Conservation (phyloP, 2,329 filamentous ascomycete genomes). For the Calonectria pseudoreteaudii region DNA sequence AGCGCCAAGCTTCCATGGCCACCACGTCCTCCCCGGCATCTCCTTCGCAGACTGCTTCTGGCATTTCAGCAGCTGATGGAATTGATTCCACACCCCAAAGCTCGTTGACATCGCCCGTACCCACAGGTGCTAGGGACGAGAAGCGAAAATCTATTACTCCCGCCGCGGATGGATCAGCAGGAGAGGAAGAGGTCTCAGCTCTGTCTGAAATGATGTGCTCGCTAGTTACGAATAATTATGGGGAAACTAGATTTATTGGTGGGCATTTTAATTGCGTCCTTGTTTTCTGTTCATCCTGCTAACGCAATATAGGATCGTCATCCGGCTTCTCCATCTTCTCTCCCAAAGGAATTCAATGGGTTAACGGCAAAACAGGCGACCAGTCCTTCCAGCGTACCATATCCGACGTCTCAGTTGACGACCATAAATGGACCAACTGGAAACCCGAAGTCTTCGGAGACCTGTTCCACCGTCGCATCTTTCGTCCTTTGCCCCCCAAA, state of each 20-base stretch:
- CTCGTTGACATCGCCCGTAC: constrained; percentile 64
- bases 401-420: constrained; percentile 87
- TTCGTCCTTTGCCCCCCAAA: constrained; percentile 85
- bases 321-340: constrained; percentile 99
- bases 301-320: constrained; percentile 78
- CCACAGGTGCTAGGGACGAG: constrained; percentile 52
- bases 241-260: constrained; percentile 97
- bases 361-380: constrained; percentile 98
- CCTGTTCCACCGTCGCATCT: constrained; percentile 87
- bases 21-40: constrained; percentile 63
- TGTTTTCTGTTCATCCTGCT: constrained; percentile 8
- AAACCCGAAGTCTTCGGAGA: constrained; percentile 97
- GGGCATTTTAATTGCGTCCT: constrained; percentile 44
- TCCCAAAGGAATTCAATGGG: constrained; percentile 97
- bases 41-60: constrained; percentile 60
- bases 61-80: constrained; percentile 51
- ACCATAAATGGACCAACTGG: constrained; percentile 97
- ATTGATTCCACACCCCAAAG: constrained; percentile 63
- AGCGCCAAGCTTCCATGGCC: constrained; percentile 61
- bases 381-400: constrained; percentile 96
- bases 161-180: constrained; percentile 40
- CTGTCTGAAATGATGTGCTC: constrained; percentile 99
- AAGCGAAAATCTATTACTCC: constrained; percentile 45
- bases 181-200: constrained; percentile 78
- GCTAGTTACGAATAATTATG: constrained; percentile 91